phyloP scores from a whole-genome alignment of 1,284 basidiomycete genomes.

The Tylopilus orsonianus region DNA sequence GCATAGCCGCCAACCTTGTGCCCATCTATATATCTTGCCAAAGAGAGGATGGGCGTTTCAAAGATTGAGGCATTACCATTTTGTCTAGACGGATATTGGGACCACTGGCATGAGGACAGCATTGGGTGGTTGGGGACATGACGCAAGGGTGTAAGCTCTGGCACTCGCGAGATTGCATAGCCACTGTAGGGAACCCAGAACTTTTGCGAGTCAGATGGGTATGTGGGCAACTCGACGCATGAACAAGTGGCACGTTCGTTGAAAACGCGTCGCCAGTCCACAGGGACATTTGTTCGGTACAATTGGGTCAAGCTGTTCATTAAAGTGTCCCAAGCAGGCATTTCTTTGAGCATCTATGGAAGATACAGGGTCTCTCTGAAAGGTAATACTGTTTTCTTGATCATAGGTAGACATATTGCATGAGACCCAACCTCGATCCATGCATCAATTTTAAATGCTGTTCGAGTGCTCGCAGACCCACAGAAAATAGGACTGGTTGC shows the following conservation, averaged over 20 bases:
- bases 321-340: conserved; percentile 46
- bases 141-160: neutral
- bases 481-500: conserved; percentile 58
- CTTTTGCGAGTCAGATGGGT: conserved; percentile 55
- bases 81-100: conserved; percentile 41
- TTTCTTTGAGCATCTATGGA: conserved; percentile 48
- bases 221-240: conserved; percentile 55
- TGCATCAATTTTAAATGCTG: conserved; percentile 34
- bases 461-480: conserved; percentile 45
- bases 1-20: conserved; percentile 58
- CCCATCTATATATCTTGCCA: conserved; percentile 51
- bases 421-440: conserved; percentile 73
- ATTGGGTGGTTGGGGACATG: conserved; percentile 38
- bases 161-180: neutral
- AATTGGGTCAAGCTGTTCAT: conserved; percentile 46
- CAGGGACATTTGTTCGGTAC: conserved; percentile 40
- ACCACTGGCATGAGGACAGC: conserved; percentile 43
- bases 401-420: conserved; percentile 53
- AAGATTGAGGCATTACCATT: conserved; percentile 48
- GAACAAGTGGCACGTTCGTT: conserved; percentile 40
- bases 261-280: conserved; percentile 60
- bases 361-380: conserved; percentile 38
- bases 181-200: conserved; percentile 59
- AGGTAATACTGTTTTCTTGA: conserved; percentile 42
- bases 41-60: conserved; percentile 47